Evolutionary conservation across 257 asterid genomes (phyloP), one percentile per base, ranked within the genome.

Genomic region (Schizonepeta tenuifolia): DNA sequence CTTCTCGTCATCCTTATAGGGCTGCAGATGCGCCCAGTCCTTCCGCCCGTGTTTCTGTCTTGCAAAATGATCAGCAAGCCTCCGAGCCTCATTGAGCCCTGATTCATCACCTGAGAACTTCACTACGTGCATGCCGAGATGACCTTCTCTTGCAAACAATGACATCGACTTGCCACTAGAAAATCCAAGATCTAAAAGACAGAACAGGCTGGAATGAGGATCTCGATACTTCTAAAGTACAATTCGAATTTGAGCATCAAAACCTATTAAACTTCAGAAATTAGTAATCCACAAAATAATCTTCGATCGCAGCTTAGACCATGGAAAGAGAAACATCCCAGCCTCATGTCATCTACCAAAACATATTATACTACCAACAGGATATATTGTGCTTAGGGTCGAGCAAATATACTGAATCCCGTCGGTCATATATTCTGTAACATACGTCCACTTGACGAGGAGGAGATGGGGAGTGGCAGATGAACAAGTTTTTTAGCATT

Each of bases 161-260:
- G 99, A 83, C 88, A 81, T 92, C 40, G 97, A 76, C 80, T 95
- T 95, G 86, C 98, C 97, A 60, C 85, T 84, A 54, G 70, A 44
- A 72, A 81, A 80, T 65, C 99, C 99, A 53, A 92, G 83, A 86
- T 87, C 99, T 90, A 84, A 70, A 77, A 70, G 76, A 75, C 64
- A 83, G 70, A 49, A 59, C 65, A 18, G 43, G 50, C 61, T 11
- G 33, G n/a, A 55, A 71, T 80, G 21, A 82, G 72, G 65, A 72
- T 41, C 70, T 62, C 47, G 3, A 7, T 61, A 67, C 17, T 54
- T 65, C 43, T 2, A 51, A 36, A 53, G 18, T n/a, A 69, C 57
- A 36, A 6, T 26, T 67, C 67, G n/a, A 72, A 50, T 14, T 31
- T n/a, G 28, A 18, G 31, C 13, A 62, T 43, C 58, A 10, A 22